A percentile compares a stretch with the other conserved stretches of the same genome.
phyloP scores from a whole-genome alignment of 2,329 filamentous ascomycete genomes.

The Pseudogymnoascus sp. region DNA sequence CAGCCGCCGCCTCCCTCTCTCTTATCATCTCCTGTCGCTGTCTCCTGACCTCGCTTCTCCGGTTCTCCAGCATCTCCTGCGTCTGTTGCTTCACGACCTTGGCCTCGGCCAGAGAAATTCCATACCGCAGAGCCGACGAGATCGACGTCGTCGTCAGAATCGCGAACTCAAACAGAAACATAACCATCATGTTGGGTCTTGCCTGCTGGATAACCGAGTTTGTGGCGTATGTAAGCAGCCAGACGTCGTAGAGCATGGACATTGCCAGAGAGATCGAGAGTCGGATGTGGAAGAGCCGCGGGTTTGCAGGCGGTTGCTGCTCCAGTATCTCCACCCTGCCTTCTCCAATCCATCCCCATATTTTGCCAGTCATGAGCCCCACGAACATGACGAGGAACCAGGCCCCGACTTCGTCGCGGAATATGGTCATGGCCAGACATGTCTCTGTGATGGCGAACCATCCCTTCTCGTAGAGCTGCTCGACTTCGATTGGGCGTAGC shows the following conservation, averaged over 20 bases:
- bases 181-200: constrained; percentile 98
- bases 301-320: constrained; percentile 88
- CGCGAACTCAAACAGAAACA: constrained; percentile 98
- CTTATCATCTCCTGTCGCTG: constrained; percentile 44
- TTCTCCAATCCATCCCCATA: constrained; percentile 98
- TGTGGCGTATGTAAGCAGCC: constrained; percentile 74
- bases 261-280: constrained; percentile 71
- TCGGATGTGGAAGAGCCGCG: constrained; percentile 77
- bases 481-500: constrained; percentile 86
- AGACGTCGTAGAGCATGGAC: constrained; percentile 71
- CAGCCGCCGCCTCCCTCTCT: constrained; percentile 31
- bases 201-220: constrained; percentile 79
- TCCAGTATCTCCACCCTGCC: constrained; percentile 90
- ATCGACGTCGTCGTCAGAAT: constrained; percentile 73
- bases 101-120: constrained; percentile 70
- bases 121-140: constrained; percentile 72
- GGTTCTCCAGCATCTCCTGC: constrained; percentile 57
- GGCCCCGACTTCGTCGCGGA: constrained; percentile 86
- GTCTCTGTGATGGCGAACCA: constrained; percentile 99
- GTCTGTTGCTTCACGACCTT: constrained; percentile 70
- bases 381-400: constrained; percentile 98
- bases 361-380: constrained; percentile 81
- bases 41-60: constrained; percentile 60
- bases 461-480: constrained; percentile 93
- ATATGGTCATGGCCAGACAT: constrained; percentile 95